Evolutionary conservation across 768 basidiomycete species (phyloP), one percentile per base, ranked within the genome.

Genomic region (Coprinellus aureogranulatus): DNA sequence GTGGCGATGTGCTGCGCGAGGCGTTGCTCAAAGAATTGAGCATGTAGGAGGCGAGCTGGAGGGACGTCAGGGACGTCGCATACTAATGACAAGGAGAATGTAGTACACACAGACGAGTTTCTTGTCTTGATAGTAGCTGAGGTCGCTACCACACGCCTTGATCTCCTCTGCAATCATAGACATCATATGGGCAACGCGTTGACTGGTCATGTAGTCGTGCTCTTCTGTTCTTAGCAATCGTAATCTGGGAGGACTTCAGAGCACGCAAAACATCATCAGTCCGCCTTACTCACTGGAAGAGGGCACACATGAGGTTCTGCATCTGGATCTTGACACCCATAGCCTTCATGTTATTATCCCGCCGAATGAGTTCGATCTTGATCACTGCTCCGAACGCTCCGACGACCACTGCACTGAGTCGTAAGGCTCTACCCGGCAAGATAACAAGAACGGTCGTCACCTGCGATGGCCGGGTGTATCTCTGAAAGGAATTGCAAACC

Each of bases 321-420:
- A 84, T 84, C 59, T 80, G 75, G 4, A 77, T 54, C 48, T 78
- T 77, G 2, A 85, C 67, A 2, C 72, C 65, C 2, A 75, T 58
- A 5, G 82, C 72, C 57, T 80, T 81, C 58, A 71, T 75, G 54
- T 83, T 78, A 54, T 85, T 84, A 22, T 81, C 80, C 18, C 78
- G 68, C 26, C 81, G 70, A 2, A 75, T 77, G 52, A 77, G 53
- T 50, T 82, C 81, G 27, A 83, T 68, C n/a, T 74, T 74, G 30
- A 81, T 72, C 2, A 80, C 79, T 0, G 79, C 68, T 34, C 76
- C 72, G 65, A 84, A 84, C 0, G 81, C 81, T 16, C 74, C 61
- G 18, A 82, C 77, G 25, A 75, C 80, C 44, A 80, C 82, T 70
- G 34, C 16, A 20, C 18, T 6, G 41, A 16, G 8, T 49, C 14